Evolutionary conservation across 2,329 filamentous ascomycete species (phyloP).

Genomic region (Phaeomoniella chlamydospora): DNA sequence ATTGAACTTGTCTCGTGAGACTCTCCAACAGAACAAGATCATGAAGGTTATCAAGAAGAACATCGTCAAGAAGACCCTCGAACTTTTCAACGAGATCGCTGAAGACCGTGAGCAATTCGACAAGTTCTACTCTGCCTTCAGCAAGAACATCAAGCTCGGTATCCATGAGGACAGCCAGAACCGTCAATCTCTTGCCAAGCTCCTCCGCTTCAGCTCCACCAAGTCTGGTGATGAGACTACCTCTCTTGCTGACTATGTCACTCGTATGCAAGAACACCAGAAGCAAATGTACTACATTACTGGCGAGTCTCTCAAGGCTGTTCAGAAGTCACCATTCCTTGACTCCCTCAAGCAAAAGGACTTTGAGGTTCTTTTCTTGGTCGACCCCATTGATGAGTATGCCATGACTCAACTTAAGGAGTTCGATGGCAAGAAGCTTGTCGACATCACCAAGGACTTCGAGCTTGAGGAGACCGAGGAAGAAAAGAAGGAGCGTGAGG

Average conservation of each 20-base stretch:
- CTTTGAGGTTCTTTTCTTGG: conserved; percentile 98
- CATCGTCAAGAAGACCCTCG: conserved; percentile 99
- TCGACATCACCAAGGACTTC: conserved; percentile 99
- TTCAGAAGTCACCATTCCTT: conserved; percentile 96
- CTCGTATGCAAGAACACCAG: conserved; percentile 99
- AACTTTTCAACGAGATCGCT: conserved; percentile 97
- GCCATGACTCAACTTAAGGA: conserved; percentile 99
- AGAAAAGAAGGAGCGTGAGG: conserved; percentile 92
- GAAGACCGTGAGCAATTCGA: conserved; percentile 99
- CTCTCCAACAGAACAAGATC: conserved; percentile 99
- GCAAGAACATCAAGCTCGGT: conserved; percentile 99
- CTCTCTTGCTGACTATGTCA: conserved; percentile 93
- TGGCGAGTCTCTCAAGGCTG: conserved; percentile 97
- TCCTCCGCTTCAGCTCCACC: conserved; percentile 96
- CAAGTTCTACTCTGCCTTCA: conserved; percentile 99
- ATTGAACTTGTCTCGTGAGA: conserved; percentile 99
- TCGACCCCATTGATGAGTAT: conserved; percentile 98
- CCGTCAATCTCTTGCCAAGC: conserved; percentile 83
- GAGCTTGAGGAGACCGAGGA: conserved; percentile 99
- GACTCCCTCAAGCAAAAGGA: conserved; percentile 97
- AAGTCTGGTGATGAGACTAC: conserved; percentile 95
- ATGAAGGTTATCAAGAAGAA: conserved; percentile 99
- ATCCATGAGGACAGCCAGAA: conserved; percentile 99
- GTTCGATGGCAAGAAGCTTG: conserved; percentile 99
- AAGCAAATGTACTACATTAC: conserved; percentile 99